These are phyloP conservation scores for Cruciata laevipes DNA, from an alignment of 257 asterid genomes.

Conservation along the genomic window DNA sequence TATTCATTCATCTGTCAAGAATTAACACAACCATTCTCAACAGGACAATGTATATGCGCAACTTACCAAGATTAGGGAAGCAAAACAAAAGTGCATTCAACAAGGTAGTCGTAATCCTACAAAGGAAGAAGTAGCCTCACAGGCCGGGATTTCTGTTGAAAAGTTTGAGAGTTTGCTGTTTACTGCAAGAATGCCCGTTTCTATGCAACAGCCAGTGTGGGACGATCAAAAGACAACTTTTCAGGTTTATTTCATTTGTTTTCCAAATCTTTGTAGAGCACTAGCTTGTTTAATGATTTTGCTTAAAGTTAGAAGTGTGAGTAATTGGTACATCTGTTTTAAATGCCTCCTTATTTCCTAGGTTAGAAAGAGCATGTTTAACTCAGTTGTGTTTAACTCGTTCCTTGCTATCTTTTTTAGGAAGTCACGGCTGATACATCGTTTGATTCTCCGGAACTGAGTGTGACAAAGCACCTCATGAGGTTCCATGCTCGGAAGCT, in stretches of 20 bases:
- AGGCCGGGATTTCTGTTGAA: conserved; percentile 69
- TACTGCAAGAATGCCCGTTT: conserved; percentile 65
- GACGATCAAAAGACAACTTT: conserved; percentile 61
- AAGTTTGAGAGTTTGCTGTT: conserved; percentile 50
- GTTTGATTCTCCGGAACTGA: conserved; percentile 53
- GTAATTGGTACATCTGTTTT: no score
- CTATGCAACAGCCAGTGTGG: conserved; percentile 76
- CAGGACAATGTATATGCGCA: conserved; percentile 79
- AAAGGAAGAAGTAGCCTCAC: conserved; percentile 62
- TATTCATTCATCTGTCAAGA: conserved; percentile 8
- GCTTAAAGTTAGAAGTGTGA: background rate
- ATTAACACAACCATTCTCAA: conserved; percentile 24
- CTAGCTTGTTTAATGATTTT: no score
- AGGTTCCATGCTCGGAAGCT: conserved; percentile 66
- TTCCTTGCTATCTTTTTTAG: conserved; percentile 22
- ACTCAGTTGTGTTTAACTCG: background rate
- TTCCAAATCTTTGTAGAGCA: background rate
- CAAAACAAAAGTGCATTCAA: conserved; percentile 48
- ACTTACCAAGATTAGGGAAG: conserved; percentile 63
- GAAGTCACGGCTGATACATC: conserved; percentile 73
- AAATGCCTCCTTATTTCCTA: background rate
- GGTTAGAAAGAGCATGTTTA: background rate
- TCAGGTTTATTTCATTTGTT: conserved; percentile 27
- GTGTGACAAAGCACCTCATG: conserved; percentile 63
- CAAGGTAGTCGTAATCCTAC: conserved; percentile 59